These are phyloP conservation scores for Phytophthora lateralis DNA, from an alignment of 352 stramenopile species.

Conservation along the genomic window DNA sequence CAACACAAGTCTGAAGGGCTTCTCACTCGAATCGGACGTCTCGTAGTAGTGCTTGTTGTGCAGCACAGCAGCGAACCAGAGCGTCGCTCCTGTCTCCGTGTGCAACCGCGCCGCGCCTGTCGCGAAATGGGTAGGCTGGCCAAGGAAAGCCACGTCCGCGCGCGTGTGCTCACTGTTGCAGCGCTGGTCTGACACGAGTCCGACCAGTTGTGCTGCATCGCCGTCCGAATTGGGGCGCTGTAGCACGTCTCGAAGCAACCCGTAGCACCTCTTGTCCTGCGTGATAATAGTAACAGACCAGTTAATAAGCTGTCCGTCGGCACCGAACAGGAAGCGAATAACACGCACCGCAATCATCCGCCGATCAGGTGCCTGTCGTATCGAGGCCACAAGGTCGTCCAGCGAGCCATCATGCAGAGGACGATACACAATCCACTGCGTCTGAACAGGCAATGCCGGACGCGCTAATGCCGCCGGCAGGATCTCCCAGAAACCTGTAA, in stretches of 20 bases:
- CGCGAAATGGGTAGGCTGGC: conserved; percentile 42
- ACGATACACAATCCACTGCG: conserved; percentile 68
- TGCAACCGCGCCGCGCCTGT: conserved; percentile 53
- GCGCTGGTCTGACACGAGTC: conserved; percentile 58
- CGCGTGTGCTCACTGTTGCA: conserved; percentile 26
- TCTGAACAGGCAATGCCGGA: conserved; percentile 28
- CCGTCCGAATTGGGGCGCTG: conserved; percentile 5
- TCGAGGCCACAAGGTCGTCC: conserved; percentile 42
- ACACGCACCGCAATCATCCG: conserved; percentile 51
- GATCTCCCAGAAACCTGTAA: conserved; percentile 57
- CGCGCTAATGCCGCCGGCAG: conserved; percentile 44
- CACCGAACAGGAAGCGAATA: neutral
- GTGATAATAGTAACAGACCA: neutral
- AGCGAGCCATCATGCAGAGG: conserved; percentile 51
- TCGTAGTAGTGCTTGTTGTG: conserved; percentile 41
- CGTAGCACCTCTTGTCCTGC: conserved; percentile 67
- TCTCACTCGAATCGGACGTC: conserved; percentile 12
- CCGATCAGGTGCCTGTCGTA: conserved; percentile 37
- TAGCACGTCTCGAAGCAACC: conserved; percentile 36
- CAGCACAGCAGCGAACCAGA: conserved; percentile 59
- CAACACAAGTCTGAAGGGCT: conserved; percentile 55
- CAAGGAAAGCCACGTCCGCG: conserved; percentile 46
- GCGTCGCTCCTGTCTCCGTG: conserved; percentile 26
- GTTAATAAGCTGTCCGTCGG: neutral
- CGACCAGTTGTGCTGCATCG: conserved; percentile 39